phyloP scores from a whole-genome alignment of 1,284 basidiomycete species.

The Trichosporon sp. region DNA sequence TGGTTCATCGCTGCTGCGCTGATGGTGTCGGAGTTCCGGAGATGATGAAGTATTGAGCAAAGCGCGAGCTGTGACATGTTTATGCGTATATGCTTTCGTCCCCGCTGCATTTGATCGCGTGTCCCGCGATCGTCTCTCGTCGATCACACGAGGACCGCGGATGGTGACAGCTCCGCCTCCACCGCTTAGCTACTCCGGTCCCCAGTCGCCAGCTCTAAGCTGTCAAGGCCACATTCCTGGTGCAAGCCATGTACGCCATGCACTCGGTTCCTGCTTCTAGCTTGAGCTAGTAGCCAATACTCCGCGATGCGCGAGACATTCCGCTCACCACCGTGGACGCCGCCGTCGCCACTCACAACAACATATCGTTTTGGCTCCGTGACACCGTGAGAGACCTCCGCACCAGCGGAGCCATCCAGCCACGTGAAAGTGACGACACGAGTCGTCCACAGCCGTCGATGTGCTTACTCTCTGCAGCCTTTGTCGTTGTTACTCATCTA shows the following conservation, averaged over 20 bases:
- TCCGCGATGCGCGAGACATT: background rate
- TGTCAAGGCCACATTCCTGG: no score
- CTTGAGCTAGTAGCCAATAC: background rate
- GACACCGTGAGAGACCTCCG: no score
- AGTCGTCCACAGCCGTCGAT: slow-evolving; percentile 6
- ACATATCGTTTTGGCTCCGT: background rate
- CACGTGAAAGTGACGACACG: slow-evolving; percentile 20
- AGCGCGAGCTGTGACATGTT: no score
- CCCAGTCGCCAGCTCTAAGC: no score
- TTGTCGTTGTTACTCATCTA: background rate
- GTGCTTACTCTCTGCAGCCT: background rate
- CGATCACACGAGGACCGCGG: no score
- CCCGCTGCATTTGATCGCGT: no score
- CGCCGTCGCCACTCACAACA: background rate
- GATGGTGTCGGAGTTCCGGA: background rate
- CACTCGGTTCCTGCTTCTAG: background rate
- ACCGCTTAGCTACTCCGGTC: no score
- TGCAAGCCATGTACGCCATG: background rate
- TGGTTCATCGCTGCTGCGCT: no score
- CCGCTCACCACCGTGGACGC: background rate
- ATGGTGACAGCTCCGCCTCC: no score
- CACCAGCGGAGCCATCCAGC: background rate
- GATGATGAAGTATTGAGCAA: no score
- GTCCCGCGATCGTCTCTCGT: no score
- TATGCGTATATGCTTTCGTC: no score